Evolutionary conservation across 2,329 filamentous ascomycete species (phyloP).

Genomic region (Endoconidiophora laricicola): DNA sequence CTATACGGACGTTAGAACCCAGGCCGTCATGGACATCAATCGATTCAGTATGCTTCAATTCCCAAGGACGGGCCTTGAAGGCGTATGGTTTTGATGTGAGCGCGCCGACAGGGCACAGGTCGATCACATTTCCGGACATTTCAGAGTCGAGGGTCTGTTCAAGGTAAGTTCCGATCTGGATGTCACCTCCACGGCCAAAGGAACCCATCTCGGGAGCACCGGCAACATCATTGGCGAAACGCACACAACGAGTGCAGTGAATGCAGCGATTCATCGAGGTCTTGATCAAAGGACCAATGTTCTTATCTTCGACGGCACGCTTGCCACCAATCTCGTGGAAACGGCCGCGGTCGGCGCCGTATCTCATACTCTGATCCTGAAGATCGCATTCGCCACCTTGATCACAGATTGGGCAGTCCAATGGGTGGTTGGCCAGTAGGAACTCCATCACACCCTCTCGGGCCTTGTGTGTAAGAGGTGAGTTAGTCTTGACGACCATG

Average conservation of each 20-base stretch:
- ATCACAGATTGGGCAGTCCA: slow-evolving; percentile 95
- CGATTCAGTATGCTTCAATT: slow-evolving; percentile 88
- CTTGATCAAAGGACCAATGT: slow-evolving; percentile 95
- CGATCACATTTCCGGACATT: slow-evolving; percentile 92
- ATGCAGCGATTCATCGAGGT: slow-evolving; percentile 99
- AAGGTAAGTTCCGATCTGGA: slow-evolving; percentile 96
- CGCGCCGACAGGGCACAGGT: slow-evolving; percentile 92
- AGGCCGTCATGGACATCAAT: slow-evolving; percentile 87
- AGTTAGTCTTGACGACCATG: slow-evolving; percentile 99
- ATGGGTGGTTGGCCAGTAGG: slow-evolving; percentile 82
- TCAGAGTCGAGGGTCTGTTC: slow-evolving; percentile 89
- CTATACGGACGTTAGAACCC: slow-evolving; percentile 86
- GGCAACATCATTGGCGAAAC: slow-evolving; percentile 94
- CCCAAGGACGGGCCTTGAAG: slow-evolving; percentile 92
- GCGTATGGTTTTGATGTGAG: slow-evolving; percentile 95
- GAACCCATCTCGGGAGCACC: slow-evolving; percentile 92
- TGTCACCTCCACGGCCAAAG: slow-evolving; percentile 84
- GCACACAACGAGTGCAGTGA: slow-evolving; percentile 93
- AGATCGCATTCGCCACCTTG: slow-evolving; percentile 98
- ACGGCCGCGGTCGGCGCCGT: slow-evolving; percentile 84
- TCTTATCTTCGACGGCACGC: slow-evolving; percentile 97
- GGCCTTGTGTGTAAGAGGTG: slow-evolving; percentile 89
- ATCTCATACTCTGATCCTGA: slow-evolving; percentile 98
- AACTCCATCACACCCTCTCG: slow-evolving; percentile 99
- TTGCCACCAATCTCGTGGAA: slow-evolving; percentile 95